Evolutionary conservation across 495 filamentous ascomycete genomes (phyloP).

Genomic region (Pseudotulostoma volvatum): DNA sequence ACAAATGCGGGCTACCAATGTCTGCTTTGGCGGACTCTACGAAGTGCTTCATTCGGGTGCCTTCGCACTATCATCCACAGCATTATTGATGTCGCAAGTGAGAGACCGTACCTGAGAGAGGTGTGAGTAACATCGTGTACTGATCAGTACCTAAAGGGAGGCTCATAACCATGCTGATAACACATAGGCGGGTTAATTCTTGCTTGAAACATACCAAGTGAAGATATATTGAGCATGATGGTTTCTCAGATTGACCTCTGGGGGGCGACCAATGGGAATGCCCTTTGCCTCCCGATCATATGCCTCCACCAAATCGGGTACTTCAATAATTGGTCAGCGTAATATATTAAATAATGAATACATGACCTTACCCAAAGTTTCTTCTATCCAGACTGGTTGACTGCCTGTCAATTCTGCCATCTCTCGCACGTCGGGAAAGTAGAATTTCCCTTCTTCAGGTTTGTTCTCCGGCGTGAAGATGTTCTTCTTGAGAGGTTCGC

Average conservation of each 20-base stretch:
- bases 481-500: conserved; percentile 91
- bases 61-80: conserved; percentile 84
- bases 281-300: conserved; percentile 60
- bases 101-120: conserved; percentile 63
- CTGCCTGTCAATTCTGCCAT: conserved; percentile 80
- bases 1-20: conserved; percentile 43
- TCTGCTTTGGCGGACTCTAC: conserved; percentile 63
- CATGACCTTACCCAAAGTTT: conserved; percentile 62
- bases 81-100: conserved; percentile 80
- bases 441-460: conserved; percentile 69
- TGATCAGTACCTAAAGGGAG: too few relatives aligned
- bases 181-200: neutral
- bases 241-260: conserved; percentile 87
- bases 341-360: conserved; percentile 1
- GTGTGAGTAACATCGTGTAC: conserved; percentile 2
- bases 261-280: conserved; percentile 79
- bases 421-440: conserved; percentile 84
- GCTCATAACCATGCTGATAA: neutral
- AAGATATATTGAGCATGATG: conserved; percentile 97
- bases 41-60: conserved; percentile 53
- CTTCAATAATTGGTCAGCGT: conserved; percentile 26
- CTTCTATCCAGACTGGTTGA: conserved; percentile 86
- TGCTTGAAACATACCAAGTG: conserved; percentile 59
- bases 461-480: conserved; percentile 87
- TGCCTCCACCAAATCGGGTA: conserved; percentile 55